Evolutionary conservation across 495 filamentous ascomycete species (phyloP).

Genomic region (Xylaria cubensis): DNA sequence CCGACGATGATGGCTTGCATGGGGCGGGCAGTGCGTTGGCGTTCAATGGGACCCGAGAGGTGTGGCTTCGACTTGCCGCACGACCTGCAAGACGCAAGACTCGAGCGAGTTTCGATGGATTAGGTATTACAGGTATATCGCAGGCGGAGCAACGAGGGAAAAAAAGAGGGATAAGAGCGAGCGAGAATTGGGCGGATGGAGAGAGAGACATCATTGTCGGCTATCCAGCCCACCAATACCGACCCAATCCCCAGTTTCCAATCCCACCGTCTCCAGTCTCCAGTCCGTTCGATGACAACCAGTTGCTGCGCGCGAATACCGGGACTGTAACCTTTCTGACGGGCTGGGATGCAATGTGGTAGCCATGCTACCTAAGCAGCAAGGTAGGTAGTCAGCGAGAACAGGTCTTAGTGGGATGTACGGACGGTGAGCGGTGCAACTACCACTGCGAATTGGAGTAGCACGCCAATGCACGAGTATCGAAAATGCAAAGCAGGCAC

Average conservation of each 20-base stretch:
- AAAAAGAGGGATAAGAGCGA: not conserved
- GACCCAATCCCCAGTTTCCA: not conserved
- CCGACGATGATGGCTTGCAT: slow-evolving; percentile 24
- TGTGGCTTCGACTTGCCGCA: slow-evolving; percentile 7
- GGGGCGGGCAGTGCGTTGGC: slow-evolving; percentile 29
- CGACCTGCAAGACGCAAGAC: not conserved
- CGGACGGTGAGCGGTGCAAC: slow-evolving; percentile 16
- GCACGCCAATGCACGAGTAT: not conserved
- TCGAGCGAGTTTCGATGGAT: not conserved
- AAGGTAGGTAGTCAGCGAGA: not conserved
- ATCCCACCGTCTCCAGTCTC: not conserved
- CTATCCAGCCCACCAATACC: not conserved
- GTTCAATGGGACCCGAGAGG: slow-evolving; percentile 17
- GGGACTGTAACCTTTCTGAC: not conserved
- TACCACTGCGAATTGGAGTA: not conserved
- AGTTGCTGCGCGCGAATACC: slow-evolving; percentile 11
- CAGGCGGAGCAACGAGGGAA: not conserved
- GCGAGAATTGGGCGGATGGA: not conserved
- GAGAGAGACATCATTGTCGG: not conserved
- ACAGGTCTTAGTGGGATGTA: slow-evolving; percentile 10
- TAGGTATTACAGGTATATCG: slow-evolving; percentile 2
- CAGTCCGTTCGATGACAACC: slow-evolving; percentile 4
- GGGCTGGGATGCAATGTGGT: slow-evolving; percentile 13
- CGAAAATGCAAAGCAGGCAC: slow-evolving; percentile 3
- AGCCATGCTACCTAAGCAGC: slow-evolving; percentile 3